Base-by-base conservation (phyloP, 2,329 filamentous ascomycete genomes). In the Aspergillus uvarum region DNA sequence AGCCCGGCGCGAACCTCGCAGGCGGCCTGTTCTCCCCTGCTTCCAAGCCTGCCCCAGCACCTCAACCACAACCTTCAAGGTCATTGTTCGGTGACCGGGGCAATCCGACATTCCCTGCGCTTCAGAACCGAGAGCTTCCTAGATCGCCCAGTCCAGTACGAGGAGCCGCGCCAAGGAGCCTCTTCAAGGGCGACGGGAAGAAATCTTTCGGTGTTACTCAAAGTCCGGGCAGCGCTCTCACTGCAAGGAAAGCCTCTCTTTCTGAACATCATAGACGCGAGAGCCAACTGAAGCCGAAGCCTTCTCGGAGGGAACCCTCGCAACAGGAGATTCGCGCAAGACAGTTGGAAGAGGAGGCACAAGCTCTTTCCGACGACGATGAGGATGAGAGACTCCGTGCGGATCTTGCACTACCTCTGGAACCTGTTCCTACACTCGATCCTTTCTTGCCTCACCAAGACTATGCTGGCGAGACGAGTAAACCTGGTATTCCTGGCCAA, bases 371-470 rank as follows among this genome's bases (percentile, higher is more conserved):
- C 5, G 77, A 79, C 38, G 80, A 82, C 58, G 77, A 80, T 51
- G 80, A 82, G 61, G 80, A 81, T 61, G 79, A 81, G 59, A 72
- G 73, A 58, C 70, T 81, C 16, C 79, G 77, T 48, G 73, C 74
- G 42, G 77, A 81, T 49, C 72, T 82, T 52, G 73, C 74, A 49
- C 73, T 70, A 24, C 79, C 80, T 42, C 62, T 81, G 26, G 72
- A 76, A 38, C 77, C 79, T 2, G 76, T 74, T 14, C 73, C 76
- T 50, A 77, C 74, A 1, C 73, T 82, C 22, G 80, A 81, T 62
- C 76, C 79, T n/a, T 82, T 82, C 65, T 64, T 82, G 19, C 76
- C 79, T 16, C 79, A 81, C 59, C 79, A 81, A 54, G 77, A 80
- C 58, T 80, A 79, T 58, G 72, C 72, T 31, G 77, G 76, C 7